phyloP scores from a whole-genome alignment of 2,329 filamentous ascomycete species.

The Escovopsis sp. region DNA sequence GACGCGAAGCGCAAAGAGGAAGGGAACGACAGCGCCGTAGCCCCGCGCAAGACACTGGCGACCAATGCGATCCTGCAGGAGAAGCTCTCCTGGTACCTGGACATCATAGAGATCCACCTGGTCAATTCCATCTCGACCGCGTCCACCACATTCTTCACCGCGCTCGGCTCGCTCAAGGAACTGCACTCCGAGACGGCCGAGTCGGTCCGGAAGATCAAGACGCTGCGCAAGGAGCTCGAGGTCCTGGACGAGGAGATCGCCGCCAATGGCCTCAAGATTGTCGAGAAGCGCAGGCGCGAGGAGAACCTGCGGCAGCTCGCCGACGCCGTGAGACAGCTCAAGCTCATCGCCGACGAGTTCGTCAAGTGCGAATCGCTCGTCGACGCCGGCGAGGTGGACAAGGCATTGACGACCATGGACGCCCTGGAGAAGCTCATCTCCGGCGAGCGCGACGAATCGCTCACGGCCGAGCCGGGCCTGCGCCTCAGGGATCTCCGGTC shows the following conservation, averaged over 20 bases:
- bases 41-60: slow-evolving; percentile 69
- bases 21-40: slow-evolving; percentile 40
- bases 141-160: slow-evolving; percentile 91
- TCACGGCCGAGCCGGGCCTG: slow-evolving; percentile 15
- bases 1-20: slow-evolving; percentile 37
- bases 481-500: slow-evolving; percentile 55
- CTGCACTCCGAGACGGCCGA: slow-evolving; percentile 85
- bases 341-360: slow-evolving; percentile 61
- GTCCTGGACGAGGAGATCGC: slow-evolving; percentile 80
- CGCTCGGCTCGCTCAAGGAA: slow-evolving; percentile 77
- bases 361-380: slow-evolving; percentile 66
- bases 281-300: slow-evolving; percentile 64
- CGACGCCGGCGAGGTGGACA: slow-evolving; percentile 69
- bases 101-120: slow-evolving; percentile 92
- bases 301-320: slow-evolving; percentile 76
- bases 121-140: slow-evolving; percentile 94
- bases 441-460: slow-evolving; percentile 42
- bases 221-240: slow-evolving; percentile 62
- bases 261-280: slow-evolving; percentile 67
- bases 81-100: slow-evolving; percentile 99
- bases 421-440: slow-evolving; percentile 65
- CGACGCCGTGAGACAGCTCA: slow-evolving; percentile 70
- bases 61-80: slow-evolving; percentile 97
- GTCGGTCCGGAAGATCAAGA: slow-evolving; percentile 76
- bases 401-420: slow-evolving; percentile 65